phyloP scores from a whole-genome alignment of 176 grass and related monocot genomes.

The Rhynchospora breviuscula region DNA sequence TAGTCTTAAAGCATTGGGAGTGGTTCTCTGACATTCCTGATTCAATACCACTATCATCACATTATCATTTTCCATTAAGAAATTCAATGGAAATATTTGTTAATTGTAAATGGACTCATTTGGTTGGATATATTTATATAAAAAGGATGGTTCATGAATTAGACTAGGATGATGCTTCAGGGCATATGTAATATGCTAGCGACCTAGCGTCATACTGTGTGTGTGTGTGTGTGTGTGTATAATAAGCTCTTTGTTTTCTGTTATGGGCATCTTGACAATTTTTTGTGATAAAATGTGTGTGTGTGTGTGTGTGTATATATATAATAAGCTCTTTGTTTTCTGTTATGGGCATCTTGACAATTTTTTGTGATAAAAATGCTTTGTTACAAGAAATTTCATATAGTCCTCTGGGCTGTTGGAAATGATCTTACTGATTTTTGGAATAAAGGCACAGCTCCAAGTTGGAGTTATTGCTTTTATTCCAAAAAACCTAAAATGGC shows the following conservation, averaged over 20 bases:
- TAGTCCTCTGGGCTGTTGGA: background rate
- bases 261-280: background rate
- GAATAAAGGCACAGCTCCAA: background rate
- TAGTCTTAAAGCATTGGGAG: background rate
- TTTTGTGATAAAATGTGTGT: background rate
- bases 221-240: too few species aligned
- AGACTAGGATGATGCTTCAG: background rate
- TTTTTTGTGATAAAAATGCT: background rate
- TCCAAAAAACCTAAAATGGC: background rate
- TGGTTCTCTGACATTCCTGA: background rate
- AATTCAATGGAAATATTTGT: background rate
- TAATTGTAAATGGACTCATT: background rate
- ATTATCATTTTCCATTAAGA: background rate
- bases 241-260: background rate
- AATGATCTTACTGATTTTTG: background rate
- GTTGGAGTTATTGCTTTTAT: background rate
- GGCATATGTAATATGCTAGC: background rate
- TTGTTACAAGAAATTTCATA: background rate
- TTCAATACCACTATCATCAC: background rate
- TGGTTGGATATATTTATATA: background rate
- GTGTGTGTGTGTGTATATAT: too few species aligned
- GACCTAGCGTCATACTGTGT: background rate
- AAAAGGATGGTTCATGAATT: background rate
- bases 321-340: background rate
- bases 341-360: background rate